These are phyloP conservation scores for Trichaptum fuscoviolaceum DNA, from an alignment of 768 basidiomycete genomes.

Conservation along the genomic window DNA sequence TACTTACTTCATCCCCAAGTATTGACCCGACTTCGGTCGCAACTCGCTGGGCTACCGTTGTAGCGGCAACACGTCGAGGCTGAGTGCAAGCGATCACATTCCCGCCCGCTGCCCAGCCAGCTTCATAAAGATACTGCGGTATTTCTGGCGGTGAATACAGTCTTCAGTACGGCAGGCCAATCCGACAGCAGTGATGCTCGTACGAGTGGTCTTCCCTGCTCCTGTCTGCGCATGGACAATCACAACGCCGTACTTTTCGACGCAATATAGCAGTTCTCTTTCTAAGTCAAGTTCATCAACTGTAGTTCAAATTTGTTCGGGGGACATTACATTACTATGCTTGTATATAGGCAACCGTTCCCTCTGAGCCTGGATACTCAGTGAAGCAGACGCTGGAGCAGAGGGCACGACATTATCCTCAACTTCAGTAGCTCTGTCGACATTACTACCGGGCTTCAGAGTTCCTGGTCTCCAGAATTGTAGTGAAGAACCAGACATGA, in stretches of 20 bases:
- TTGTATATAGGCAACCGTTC: conserved; percentile 86
- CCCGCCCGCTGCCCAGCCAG: conserved; percentile 85
- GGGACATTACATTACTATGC: conserved; percentile 37
- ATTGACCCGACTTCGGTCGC: conserved; percentile 87
- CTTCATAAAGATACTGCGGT: conserved; percentile 90
- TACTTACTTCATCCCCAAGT: conserved; percentile 79
- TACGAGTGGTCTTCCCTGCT: conserved; percentile 96
- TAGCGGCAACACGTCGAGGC: conserved; percentile 90
- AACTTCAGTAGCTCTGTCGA: conserved; percentile 76
- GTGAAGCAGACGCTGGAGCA: conserved; percentile 45
- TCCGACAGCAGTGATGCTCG: conserved; percentile 24
- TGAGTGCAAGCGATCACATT: conserved; percentile 90
- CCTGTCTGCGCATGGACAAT: conserved; percentile 95
- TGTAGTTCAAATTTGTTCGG: neutral
- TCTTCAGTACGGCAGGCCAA: conserved; percentile 5
- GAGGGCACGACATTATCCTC: conserved; percentile 72
- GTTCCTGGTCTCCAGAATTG: conserved; percentile 93
- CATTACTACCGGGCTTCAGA: conserved; percentile 73
- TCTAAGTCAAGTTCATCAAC: conserved; percentile 35
- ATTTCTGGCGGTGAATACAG: conserved; percentile 53
- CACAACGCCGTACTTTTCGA: conserved; percentile 79
- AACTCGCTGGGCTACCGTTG: conserved; percentile 87
- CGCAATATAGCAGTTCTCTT: conserved; percentile 71
- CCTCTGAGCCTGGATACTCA: conserved; percentile 70
- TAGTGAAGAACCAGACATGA: conserved; percentile 29